Base-by-base conservation (phyloP, 2,329 filamentous ascomycete species). In the Clonostachys byssicola region DNA sequence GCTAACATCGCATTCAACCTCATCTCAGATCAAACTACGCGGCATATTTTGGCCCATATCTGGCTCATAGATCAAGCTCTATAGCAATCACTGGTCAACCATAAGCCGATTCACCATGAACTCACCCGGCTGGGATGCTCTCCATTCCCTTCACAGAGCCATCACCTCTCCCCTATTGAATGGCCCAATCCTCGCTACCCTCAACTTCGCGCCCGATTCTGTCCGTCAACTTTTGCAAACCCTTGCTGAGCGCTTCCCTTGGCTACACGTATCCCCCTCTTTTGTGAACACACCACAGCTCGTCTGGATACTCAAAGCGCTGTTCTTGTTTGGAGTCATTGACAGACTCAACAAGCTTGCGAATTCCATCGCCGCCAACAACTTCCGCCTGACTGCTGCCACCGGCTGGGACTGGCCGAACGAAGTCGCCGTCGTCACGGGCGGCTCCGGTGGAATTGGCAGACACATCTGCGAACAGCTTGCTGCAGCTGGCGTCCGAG, bases 401-500 rank as follows among this genome's bases (percentile, higher is more conserved):
- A 46, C 40, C 3, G 52, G 14, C 63, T 66, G 66, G 52, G 67
- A 42, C 43, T 73, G 68, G 66, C 52, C 59, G 5, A 58, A 59
- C 4, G 71, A 74, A 47, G 56, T 74, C 4, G 70, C 71, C 1
- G 61, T 74, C 5, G 65, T 74, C 2, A 74, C 71, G 2, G 71
- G 71, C 5, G 71, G 68, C 3, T 70, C 64, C 39, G 64, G 67
- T 44, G 72, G 71, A 4, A 72, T 74, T 42, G 71, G 71, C 2
- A 55, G 55, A 20, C 56, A 58, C 46, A 61, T 72, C 42, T 65
- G 60, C 12, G 54, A 60, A 43, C 59, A 48, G 43, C 62, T 67
- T 10, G 51, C 59, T 0, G 47, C 43, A 0, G 49, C 68, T 45
- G 78, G 77, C 0, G 71, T 86, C 51, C 84, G 77, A 51, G 83